These are phyloP conservation scores for Xanthoconium purpureum DNA, from an alignment of 768 basidiomycete genomes.

Conservation along the genomic window DNA sequence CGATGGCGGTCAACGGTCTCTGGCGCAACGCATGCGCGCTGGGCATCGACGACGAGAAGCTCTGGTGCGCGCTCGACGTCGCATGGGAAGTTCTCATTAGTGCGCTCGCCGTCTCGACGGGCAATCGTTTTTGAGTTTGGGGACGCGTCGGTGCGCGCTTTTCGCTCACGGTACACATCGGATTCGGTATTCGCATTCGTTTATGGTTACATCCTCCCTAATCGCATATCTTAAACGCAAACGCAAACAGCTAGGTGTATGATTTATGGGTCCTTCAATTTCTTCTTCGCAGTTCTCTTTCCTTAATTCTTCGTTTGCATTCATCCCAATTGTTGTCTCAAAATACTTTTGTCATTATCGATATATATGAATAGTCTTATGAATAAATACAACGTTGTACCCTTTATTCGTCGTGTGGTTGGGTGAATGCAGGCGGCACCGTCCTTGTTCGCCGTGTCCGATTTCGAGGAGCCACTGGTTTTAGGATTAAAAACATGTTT, in stretches of 20 bases:
- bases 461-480: no score
- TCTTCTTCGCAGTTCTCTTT: not conserved
- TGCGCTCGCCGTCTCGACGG: conserved; percentile 36
- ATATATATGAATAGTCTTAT: conserved; percentile 23
- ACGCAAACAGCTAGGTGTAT: conserved; percentile 19
- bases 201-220: not conserved
- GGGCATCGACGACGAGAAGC: conserved; percentile 45
- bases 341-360: conserved; percentile 18
- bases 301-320: not conserved
- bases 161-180: not conserved
- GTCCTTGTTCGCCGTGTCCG: no score
- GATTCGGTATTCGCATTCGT: not conserved
- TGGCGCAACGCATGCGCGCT: conserved; percentile 52
- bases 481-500: no score
- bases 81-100: conserved; percentile 48
- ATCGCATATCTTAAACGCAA: not conserved
- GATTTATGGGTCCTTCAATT: conserved; percentile 11
- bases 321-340: not conserved
- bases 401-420: not conserved
- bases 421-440: not conserved
- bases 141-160: not conserved
- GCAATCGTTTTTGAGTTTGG: conserved; percentile 14
- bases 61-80: conserved; percentile 48
- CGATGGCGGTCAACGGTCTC: conserved; percentile 40
- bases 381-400: conserved; percentile 6